Percentiles rank a stretch among this genome's conserved stretches.
Conservation (phyloP, 169 alveolate species). For the Theileria sp. region DNA sequence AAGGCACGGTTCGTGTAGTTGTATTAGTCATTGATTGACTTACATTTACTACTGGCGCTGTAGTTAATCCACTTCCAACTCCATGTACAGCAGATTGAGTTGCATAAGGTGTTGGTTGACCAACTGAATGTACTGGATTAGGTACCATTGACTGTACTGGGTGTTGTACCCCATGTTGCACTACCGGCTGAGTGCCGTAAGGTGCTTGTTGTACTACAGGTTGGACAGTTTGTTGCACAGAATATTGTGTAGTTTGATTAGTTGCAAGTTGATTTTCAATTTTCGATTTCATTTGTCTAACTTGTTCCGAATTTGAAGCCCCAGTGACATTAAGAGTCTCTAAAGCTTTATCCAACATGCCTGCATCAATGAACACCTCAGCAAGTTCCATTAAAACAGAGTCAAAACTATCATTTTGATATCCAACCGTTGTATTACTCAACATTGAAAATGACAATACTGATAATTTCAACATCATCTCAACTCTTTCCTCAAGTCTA, state of each 20-base stretch:
- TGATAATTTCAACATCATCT: conserved; percentile 1
- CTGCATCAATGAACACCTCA: conserved; percentile 57
- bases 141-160: conserved; percentile 10
- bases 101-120: neutral
- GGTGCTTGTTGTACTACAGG: neutral
- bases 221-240: neutral
- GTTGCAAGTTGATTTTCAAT: conserved; percentile 1
- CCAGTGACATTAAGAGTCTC: conserved; percentile 44
- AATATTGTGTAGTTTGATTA: neutral
- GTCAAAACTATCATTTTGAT: conserved; percentile 7
- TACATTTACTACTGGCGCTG: neutral
- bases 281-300: neutral
- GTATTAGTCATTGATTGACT: neutral
- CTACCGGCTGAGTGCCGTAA: neutral
- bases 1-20: neutral
- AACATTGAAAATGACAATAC: neutral
- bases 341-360: conserved; percentile 44
- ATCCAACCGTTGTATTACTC: neutral
- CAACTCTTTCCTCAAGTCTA: neutral
- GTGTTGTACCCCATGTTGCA: neutral
- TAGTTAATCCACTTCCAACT: neutral
- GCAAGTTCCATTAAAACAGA: conserved; percentile 33
- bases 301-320: neutral
- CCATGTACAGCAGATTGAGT: neutral
- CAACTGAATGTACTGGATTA: neutral